Base-by-base conservation (phyloP, 257 asterid genomes). In the Echium plantagineum region DNA sequence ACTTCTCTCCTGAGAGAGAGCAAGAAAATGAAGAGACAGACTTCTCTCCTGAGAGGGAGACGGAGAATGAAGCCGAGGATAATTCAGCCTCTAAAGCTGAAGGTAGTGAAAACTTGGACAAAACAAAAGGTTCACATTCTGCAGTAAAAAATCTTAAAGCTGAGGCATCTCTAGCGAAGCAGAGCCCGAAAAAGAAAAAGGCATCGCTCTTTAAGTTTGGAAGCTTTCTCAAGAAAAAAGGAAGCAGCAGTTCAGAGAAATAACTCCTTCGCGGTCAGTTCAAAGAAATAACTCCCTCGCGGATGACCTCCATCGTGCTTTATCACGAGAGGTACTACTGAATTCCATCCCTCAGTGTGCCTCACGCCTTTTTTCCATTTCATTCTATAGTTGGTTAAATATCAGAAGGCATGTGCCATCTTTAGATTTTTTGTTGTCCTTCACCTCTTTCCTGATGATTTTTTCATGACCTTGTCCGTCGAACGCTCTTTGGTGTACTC, bases 151-250 rank as follows among this genome's bases (percentile, higher is more conserved):
- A 65, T 49, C 80, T 77, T 24, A 75, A 81, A 51, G 80, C 82
- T 61, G 83, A 67, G 59, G 80, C 68, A 69, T 81, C 89, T 3
- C 87, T 82, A 2, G 31, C 69, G 22, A 83, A 81, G 67, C 79
- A 63, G 57, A 69, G 77, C 59, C 85, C 72, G 76, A 93, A 84
- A 80, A 89, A 89, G 91, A 88, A 88, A 86, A 93, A 83, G 64
- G 84, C 96, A 17, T 75, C 89, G 78, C 76, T 93, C 72, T 76
- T 73, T 15, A 93, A 93, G 72, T 86, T 93, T 63, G 99, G 97
- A 66, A 85, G 65, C 75, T 74, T 93, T 53, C 82, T 93, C 64
- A 89, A 84, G 96, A 93, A 93, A 90, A 93, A 86, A 75, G 59
- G 83, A 65, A 57, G 73, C 18, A 69, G 71, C n/a, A n/a, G n/a